These are phyloP conservation scores for Prunella vulgaris DNA, from an alignment of 257 asterid species.

Conservation along the genomic window DNA sequence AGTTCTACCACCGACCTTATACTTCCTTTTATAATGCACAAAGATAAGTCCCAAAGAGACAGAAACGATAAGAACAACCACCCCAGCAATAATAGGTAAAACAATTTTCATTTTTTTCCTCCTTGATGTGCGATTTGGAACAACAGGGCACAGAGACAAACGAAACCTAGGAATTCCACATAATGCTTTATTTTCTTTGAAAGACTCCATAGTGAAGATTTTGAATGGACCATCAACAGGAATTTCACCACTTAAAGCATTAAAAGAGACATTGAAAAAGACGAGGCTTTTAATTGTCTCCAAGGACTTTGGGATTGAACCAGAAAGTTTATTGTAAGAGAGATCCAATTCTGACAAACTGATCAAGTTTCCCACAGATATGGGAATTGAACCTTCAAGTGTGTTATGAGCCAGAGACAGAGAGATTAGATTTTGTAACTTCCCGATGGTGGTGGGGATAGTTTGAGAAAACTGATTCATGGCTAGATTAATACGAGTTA, in stretches of 20 bases:
- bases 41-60: neutral
- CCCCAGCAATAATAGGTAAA: neutral
- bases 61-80: neutral
- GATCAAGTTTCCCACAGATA: constrained; percentile 1
- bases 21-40: neutral
- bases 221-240: constrained; percentile 22
- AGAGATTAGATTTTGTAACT: neutral
- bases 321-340: no score
- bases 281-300: no score
- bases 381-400: constrained; percentile 15
- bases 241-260: constrained; percentile 22
- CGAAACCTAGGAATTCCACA: no score
- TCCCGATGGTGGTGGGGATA: no score
- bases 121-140: neutral
- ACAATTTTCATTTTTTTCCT: neutral
- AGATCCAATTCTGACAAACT: constrained; percentile 1
- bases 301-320: no score
- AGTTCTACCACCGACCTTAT: no score
- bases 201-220: constrained; percentile 25
- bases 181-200: no score
- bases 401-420: neutral
- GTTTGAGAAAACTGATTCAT: no score
- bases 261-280: constrained; percentile 23
- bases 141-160: neutral
- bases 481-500: neutral